Evolutionary conservation across 2,329 filamentous ascomycete genomes (phyloP), one percentile per base, ranked within the genome.

Genomic region (Claviceps arundinis): DNA sequence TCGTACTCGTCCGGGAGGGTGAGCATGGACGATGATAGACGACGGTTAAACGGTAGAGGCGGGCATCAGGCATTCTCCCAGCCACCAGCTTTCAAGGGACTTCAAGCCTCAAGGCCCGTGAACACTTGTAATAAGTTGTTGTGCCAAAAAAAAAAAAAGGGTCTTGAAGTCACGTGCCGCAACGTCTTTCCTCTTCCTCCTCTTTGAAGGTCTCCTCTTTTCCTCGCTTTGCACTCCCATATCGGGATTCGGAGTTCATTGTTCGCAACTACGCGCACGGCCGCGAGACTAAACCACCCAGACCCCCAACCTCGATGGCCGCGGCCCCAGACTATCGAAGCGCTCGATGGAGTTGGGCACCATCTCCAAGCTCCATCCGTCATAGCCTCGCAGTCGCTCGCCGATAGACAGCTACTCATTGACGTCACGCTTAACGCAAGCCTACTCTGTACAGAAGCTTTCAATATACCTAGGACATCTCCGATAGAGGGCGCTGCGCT

Each of bases 1-100:
- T 47, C 37, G 37, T 58, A 58, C 8, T 54, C 52, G 14, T 26
- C 30, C n/a, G 58, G 56, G 14, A 59, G 38, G 43, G 37, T 37
- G 14, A 56, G 49, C 58, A 58, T 59, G 46, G 37, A 37, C 13
- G 37, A 30, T 2, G 37, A 26, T 24, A 7, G 9, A 17, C 9
- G 30, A 11, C 22, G 11, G 40, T 19, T 41, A 43, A 43, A 13
- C 19, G 11, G 19, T 43, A 19, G 19, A 42, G 7, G n/a, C 2
- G 4, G 41, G 6, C 38, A 40, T 40, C 38, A 3, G 38, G 2
- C 17, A 42, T 19, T 19, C 17, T 42, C 17, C 41, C 41, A 42
- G 17, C 17, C 26, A 30, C 8, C 26, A 24, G 24, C 24, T 24
- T 5, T 24, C 24, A 24, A 24, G 22, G 22, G 22, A 24, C 8